Conservation (phyloP, 2,329 filamentous ascomycete genomes). For the Microcyclosporella mali region DNA sequence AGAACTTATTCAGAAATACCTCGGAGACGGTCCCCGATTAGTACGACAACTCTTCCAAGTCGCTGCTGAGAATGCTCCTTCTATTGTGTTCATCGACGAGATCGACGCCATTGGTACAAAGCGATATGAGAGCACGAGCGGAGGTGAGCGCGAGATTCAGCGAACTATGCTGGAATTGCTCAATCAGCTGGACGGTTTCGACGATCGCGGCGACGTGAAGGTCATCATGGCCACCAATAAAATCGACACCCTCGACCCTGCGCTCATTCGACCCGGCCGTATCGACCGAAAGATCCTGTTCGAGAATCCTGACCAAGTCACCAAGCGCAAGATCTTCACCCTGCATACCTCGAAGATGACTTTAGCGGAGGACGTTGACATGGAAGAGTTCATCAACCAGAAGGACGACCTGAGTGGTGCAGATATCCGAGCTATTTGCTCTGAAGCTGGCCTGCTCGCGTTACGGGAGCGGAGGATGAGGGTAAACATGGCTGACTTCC, state of each 20-base stretch:
- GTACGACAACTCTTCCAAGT: conserved; percentile 96
- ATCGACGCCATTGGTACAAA: conserved; percentile 99
- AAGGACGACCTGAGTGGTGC: conserved; percentile 97
- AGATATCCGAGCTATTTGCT: conserved; percentile 98
- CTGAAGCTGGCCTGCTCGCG: conserved; percentile 90
- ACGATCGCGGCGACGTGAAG: conserved; percentile 97
- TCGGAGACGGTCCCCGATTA: conserved; percentile 88
- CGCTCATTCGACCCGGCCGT: conserved; percentile 90
- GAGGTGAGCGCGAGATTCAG: conserved; percentile 94
- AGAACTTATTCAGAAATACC: conserved; percentile 97
- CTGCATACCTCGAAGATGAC: conserved; percentile 99
- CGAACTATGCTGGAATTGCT: conserved; percentile 97
- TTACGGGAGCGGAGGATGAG: conserved; percentile 93
- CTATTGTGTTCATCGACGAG: conserved; percentile 98
- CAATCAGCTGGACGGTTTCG: conserved; percentile 97
- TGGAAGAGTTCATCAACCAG: conserved; percentile 97
- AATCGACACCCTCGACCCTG: conserved; percentile 94
- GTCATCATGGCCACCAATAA: conserved; percentile 99
- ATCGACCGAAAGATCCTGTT: conserved; percentile 96
- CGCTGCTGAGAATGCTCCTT: conserved; percentile 89
- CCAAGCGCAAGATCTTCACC: conserved; percentile 95
- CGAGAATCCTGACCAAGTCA: conserved; percentile 75
- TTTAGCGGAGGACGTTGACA: conserved; percentile 88
- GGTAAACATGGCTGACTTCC: conserved; percentile 98
- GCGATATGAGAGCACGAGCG: conserved; percentile 94